Percentiles rank a stretch among this genome's conserved stretches.
Conservation (phyloP, 2,329 filamentous ascomycete genomes). For the Hymenoscyphus scutula region DNA sequence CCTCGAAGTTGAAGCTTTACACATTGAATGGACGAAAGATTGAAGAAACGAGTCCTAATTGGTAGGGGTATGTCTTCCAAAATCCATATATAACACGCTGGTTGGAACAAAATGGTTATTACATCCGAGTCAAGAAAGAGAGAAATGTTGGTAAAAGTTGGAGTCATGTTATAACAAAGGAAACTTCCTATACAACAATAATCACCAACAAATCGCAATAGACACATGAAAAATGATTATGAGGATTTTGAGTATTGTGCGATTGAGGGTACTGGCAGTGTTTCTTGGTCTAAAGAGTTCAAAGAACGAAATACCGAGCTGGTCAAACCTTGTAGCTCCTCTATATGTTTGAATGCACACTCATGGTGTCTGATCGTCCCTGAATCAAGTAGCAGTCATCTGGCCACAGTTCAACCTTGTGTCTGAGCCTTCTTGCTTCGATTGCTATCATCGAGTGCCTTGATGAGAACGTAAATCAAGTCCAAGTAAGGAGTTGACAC, state of each 20-base stretch:
- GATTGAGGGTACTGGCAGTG: background rate
- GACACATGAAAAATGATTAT: too few species aligned
- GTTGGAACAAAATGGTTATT: background rate
- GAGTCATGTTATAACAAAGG: background rate
- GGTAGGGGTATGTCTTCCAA: background rate
- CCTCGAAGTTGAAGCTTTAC: too few species aligned
- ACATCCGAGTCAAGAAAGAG: background rate
- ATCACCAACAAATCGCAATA: background rate
- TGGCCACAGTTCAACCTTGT: background rate
- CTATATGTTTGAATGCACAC: background rate
- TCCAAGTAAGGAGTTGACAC: slow-evolving; percentile 53
- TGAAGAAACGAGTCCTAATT: too few species aligned
- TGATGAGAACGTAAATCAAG: slow-evolving; percentile 39
- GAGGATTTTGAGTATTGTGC: too few species aligned
- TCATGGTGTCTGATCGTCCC: background rate
- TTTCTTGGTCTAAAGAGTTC: background rate
- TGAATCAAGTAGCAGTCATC: background rate
- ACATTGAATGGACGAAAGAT: too few species aligned
- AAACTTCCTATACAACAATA: background rate
- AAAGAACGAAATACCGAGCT: background rate
- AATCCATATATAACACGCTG: background rate
- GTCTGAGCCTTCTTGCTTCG: background rate
- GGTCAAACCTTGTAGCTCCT: background rate
- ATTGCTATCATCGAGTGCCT: slow-evolving; percentile 28
- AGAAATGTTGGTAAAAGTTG: background rate